A percentile compares a stretch with the other conserved stretches of the same genome.
Conservation (phyloP, 140 eudicot genomes). For the Ambrosia hybrid region DNA sequence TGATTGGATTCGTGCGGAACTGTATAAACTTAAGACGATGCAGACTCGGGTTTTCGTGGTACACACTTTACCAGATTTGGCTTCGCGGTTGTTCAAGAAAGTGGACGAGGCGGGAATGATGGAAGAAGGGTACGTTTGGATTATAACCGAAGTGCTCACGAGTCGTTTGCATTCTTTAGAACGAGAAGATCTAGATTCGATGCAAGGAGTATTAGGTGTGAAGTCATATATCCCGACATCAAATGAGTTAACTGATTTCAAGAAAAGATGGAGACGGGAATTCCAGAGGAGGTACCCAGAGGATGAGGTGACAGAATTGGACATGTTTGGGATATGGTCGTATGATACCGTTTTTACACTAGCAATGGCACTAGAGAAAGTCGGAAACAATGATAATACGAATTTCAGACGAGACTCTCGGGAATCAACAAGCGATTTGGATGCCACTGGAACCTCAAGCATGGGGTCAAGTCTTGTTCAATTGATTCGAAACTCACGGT, state of each 20-base stretch:
- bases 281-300: slow-evolving; percentile 39
- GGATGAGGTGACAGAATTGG: slow-evolving; percentile 28
- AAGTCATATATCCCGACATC: slow-evolving; percentile 43
- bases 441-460: slow-evolving; percentile 43
- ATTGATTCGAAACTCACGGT: slow-evolving; percentile 28
- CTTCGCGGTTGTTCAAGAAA: slow-evolving; percentile 36
- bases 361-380: slow-evolving; percentile 39
- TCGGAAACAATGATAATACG: slow-evolving; percentile 10
- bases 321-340: slow-evolving; percentile 54
- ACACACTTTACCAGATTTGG: slow-evolving; percentile 41
- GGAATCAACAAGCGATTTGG: slow-evolving; percentile 34
- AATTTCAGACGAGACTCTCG: not conserved
- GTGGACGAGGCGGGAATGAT: slow-evolving; percentile 56
- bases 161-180: slow-evolving; percentile 28
- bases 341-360: slow-evolving; percentile 43
- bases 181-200: slow-evolving; percentile 22
- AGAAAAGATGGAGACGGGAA: slow-evolving; percentile 39
- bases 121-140: slow-evolving; percentile 58
- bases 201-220: slow-evolving; percentile 56
- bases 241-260: slow-evolving; percentile 17
- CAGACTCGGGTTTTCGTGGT: slow-evolving; percentile 58
- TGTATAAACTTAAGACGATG: slow-evolving; percentile 49
- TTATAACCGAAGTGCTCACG: slow-evolving; percentile 42
- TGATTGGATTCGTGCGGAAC: slow-evolving; percentile 30
- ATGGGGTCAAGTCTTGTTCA: slow-evolving; percentile 40